These are phyloP conservation scores for Volvox reticuliferus DNA, from an alignment of 139 green algal genomes.

Conservation along the genomic window DNA sequence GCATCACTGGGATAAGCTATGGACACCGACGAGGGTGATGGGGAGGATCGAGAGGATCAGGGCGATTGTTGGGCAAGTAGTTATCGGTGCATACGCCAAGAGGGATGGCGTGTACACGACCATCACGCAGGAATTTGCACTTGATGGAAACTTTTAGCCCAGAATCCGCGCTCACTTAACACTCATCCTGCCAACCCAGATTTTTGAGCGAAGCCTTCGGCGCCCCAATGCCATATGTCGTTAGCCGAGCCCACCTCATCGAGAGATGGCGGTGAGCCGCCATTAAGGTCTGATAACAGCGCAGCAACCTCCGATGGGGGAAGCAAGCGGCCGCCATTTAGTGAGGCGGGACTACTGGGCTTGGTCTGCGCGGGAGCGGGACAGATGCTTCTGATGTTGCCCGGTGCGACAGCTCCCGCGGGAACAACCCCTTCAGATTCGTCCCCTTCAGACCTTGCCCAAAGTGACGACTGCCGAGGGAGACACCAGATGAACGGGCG, in stretches of 20 bases:
- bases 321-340: neutral
- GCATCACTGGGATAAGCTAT: slow-evolving; percentile 22
- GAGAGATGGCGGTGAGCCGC: neutral
- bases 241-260: neutral
- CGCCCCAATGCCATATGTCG: neutral
- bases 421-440: neutral
- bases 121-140: neutral
- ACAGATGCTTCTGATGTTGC: neutral
- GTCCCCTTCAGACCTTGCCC: neutral
- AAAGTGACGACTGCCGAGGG: neutral
- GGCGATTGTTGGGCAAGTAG: neutral
- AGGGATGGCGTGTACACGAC: neutral
- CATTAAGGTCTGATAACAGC: slow-evolving; percentile 37
- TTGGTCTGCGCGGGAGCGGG: neutral
- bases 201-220: neutral
- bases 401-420: too few species aligned
- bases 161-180: neutral
- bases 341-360: neutral
- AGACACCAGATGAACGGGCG: too few species aligned
- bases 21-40: neutral
- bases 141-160: neutral
- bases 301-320: neutral
- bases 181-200: neutral
- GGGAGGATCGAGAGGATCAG: neutral
- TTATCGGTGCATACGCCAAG: too few species aligned